Conservation (phyloP, 139 green algal genomes). For the Volvox reticuliferus region DNA sequence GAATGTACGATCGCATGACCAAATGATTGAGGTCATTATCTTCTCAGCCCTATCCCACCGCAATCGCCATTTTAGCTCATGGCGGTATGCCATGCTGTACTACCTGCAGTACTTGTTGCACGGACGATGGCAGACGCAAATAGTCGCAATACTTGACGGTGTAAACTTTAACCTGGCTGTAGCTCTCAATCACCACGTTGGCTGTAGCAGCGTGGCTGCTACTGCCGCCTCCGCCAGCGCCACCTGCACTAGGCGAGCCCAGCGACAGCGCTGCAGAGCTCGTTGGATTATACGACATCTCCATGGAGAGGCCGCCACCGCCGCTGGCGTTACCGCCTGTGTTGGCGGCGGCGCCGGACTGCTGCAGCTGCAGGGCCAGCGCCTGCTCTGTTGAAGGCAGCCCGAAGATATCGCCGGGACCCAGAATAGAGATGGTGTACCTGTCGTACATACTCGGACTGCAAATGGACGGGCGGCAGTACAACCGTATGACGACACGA, state of each 20-base stretch:
- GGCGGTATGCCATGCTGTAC: neutral
- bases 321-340: neutral
- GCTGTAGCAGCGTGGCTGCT: neutral
- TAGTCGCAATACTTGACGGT: conserved; percentile 37
- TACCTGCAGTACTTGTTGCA: conserved; percentile 30
- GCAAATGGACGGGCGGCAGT: neutral
- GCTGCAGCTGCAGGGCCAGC: conserved; percentile 32
- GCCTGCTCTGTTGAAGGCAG: conserved; percentile 30
- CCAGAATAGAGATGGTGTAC: conserved; percentile 28
- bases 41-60: too few relatives aligned
- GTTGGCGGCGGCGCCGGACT: neutral
- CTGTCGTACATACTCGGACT: conserved; percentile 43
- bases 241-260: neutral
- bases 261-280: neutral
- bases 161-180: conserved; percentile 44
- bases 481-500: neutral
- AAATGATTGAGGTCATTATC: too few relatives aligned
- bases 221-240: neutral
- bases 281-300: neutral
- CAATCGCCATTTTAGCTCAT: too few relatives aligned
- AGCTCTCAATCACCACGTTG: conserved; percentile 31
- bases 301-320: neutral
- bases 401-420: conserved; percentile 40
- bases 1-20: too few relatives aligned
- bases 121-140: neutral